Conservation (phyloP, 257 asterid genomes). For the Datura wrightii region DNA sequence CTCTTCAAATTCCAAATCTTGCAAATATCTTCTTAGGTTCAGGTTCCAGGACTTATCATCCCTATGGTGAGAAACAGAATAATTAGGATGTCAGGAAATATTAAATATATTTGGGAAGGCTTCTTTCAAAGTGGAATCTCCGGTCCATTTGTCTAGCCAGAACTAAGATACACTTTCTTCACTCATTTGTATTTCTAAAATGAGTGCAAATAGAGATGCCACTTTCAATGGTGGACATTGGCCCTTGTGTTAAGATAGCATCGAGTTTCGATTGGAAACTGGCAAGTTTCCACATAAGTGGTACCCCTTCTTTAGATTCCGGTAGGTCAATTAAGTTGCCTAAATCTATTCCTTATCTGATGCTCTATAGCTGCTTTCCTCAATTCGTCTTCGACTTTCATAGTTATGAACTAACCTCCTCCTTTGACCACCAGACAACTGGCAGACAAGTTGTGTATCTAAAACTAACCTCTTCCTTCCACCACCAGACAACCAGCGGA, state of each 20-base stretch:
- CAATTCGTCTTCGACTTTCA: neutral
- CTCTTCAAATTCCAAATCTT: no score
- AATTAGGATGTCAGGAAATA: no score
- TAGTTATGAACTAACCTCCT: neutral
- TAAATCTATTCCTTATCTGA: neutral
- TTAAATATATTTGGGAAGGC: no score
- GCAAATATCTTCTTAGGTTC: no score
- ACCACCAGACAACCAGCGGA: no score
- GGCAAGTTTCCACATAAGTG: neutral
- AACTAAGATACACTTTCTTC: conserved; percentile 1
- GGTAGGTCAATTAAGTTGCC: conserved; percentile 2
- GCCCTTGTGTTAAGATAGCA: neutral
- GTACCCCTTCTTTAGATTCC: neutral
- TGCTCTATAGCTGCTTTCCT: neutral
- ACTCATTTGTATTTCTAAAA: conserved; percentile 12
- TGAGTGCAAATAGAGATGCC: neutral
- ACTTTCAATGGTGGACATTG: neutral
- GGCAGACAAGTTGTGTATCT: no score
- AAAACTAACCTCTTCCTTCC: neutral
- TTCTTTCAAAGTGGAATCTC: no score
- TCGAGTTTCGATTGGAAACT: neutral
- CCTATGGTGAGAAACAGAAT: no score
- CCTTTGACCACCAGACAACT: no score
- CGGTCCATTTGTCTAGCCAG: no score
- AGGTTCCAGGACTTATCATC: no score